phyloP scores from a whole-genome alignment of 2,329 filamentous ascomycete species.

The Xylaria sp. region DNA sequence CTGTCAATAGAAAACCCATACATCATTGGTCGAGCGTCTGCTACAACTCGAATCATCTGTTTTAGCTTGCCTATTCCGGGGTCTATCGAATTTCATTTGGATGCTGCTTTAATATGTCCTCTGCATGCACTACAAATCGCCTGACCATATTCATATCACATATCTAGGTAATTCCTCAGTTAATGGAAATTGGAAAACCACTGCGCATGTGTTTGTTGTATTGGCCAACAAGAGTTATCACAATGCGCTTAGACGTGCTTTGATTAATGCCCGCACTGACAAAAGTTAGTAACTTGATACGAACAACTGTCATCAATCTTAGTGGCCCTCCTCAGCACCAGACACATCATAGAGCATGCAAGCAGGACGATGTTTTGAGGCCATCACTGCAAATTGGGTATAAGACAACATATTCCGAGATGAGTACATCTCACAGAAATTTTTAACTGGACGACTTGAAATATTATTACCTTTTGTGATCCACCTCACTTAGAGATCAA shows the following conservation, averaged over 20 bases:
- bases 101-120: not conserved
- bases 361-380: constrained; percentile 3
- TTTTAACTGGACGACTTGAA: constrained; percentile 17
- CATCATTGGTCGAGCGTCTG: not conserved
- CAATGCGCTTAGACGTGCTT: not conserved
- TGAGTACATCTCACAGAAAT: constrained; percentile 15
- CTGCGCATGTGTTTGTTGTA: constrained; percentile 19
- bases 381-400: constrained; percentile 21
- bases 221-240: constrained; percentile 14
- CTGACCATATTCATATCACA: not conserved
- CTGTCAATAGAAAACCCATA: not conserved
- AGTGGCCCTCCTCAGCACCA: constrained; percentile 7
- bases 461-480: constrained; percentile 7
- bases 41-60: not conserved
- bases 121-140: constrained; percentile 4
- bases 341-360: constrained; percentile 20
- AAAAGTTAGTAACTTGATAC: constrained; percentile 4
- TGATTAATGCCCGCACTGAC: not conserved
- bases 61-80: not conserved
- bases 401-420: constrained; percentile 26
- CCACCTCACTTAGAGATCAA: constrained; percentile 25
- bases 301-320: constrained; percentile 23
- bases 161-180: not conserved
- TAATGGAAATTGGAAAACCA: constrained; percentile 1
- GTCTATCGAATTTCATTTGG: not conserved